These are phyloP conservation scores for Podaxis mareebaensis DNA, from an alignment of 768 basidiomycete species.

Conservation along the genomic window DNA sequence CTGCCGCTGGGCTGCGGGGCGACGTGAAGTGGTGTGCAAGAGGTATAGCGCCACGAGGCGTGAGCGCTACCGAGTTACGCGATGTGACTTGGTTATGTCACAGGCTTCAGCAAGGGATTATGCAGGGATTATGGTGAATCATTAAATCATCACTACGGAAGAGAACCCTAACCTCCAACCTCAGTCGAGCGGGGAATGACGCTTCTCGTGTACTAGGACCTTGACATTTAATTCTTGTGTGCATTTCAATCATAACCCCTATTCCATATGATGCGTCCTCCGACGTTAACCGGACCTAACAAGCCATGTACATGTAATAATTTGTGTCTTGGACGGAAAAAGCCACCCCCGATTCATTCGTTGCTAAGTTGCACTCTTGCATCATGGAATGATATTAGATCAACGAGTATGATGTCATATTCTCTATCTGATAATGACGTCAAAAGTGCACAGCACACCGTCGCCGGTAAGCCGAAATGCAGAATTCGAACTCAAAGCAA, in stretches of 20 bases:
- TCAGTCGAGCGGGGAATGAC: too few species aligned
- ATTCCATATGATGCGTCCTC: not conserved
- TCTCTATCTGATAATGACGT: conserved; percentile 2
- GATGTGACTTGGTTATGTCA: too few species aligned
- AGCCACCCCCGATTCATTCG: not conserved
- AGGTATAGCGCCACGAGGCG: too few species aligned
- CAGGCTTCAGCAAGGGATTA: too few species aligned
- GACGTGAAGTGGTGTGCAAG: not conserved
- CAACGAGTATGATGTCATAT: conserved; percentile 9
- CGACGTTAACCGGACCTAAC: not conserved
- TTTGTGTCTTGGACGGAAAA: not conserved
- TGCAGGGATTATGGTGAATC: too few species aligned
- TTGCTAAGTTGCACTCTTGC: conserved; percentile 7
- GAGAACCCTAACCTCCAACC: too few species aligned
- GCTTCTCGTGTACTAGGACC: too few species aligned
- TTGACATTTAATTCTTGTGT: too few species aligned
- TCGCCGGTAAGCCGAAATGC: not conserved
- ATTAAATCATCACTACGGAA: too few species aligned
- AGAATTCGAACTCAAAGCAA: not conserved
- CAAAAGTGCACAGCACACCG: conserved; percentile 4
- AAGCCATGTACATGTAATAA: not conserved
- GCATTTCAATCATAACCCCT: not conserved
- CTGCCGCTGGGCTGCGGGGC: too few species aligned
- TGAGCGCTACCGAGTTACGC: too few species aligned
- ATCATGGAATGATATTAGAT: not conserved